Conservation (phyloP, 352 stramenopile genomes). For the Blastocystis sp. region DNA sequence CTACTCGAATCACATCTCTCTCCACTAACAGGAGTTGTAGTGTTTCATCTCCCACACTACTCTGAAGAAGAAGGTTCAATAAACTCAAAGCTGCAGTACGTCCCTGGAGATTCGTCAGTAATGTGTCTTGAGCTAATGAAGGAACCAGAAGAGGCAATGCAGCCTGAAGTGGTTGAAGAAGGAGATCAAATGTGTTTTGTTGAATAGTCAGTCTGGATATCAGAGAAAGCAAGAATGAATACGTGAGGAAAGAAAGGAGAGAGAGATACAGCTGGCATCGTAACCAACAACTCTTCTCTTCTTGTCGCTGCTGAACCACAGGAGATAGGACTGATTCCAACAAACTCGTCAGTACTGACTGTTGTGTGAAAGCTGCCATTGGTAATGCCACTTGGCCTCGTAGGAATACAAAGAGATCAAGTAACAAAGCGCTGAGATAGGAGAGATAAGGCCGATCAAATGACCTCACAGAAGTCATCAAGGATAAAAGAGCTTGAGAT, state of each 20-base stretch:
- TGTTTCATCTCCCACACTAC: neutral
- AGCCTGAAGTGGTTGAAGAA: neutral
- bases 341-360: neutral
- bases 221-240: neutral
- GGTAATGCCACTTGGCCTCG: neutral
- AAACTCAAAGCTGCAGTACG: neutral
- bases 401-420: constrained; percentile 23
- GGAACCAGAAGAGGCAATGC: neutral
- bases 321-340: constrained; percentile 1
- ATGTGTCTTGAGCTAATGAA: constrained; percentile 10
- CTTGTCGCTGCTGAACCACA: constrained; percentile 4
- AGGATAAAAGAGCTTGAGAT: neutral
- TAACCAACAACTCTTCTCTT: neutral
- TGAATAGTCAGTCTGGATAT: neutral
- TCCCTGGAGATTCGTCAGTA: neutral
- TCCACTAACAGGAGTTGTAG: neutral
- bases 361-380: constrained; percentile 29
- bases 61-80: neutral
- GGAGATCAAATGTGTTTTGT: neutral
- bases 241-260: constrained; percentile 33
- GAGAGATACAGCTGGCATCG: neutral
- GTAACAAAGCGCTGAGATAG: neutral
- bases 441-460: constrained; percentile 9
- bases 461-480: neutral
- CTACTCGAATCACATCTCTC: neutral